A percentile compares a stretch with the other conserved stretches of the same genome.
Conservation (phyloP, 2,329 filamentous ascomycete species). For the Sporothrix brasiliensis region DNA sequence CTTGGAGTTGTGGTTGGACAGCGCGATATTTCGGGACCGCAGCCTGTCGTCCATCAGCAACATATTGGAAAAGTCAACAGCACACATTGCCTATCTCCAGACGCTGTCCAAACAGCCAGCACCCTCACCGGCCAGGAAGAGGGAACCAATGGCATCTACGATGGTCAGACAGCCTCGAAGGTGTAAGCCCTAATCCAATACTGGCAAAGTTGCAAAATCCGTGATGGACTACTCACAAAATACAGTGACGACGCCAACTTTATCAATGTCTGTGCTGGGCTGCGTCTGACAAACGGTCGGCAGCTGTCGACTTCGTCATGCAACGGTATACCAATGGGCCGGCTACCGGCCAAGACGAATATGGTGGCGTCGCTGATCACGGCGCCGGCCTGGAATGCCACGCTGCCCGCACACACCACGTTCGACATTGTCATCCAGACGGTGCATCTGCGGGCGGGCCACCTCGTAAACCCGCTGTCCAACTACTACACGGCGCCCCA, state of each 20-base stretch:
- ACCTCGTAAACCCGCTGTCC: constrained; percentile 56
- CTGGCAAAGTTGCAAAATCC: too few relatives aligned
- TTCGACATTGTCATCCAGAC: constrained; percentile 56
- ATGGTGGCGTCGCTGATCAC: constrained; percentile 61
- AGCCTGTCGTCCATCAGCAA: not conserved
- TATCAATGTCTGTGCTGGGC: constrained; percentile 62
- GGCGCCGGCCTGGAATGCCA: constrained; percentile 49
- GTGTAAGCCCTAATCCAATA: constrained; percentile 45
- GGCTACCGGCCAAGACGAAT: constrained; percentile 53
- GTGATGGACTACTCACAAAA: not conserved
- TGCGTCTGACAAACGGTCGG: constrained; percentile 58
- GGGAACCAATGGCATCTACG: constrained; percentile 39
- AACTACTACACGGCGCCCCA: constrained; percentile 62
- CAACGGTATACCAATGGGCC: constrained; percentile 62
- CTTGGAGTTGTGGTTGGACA: not conserved
- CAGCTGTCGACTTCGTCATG: constrained; percentile 56
- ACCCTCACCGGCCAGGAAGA: constrained; percentile 46
- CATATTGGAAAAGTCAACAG: not conserved
- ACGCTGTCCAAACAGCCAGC: constrained; percentile 50
- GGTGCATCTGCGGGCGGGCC: constrained; percentile 54
- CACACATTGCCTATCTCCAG: constrained; percentile 42
- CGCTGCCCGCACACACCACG: constrained; percentile 45
- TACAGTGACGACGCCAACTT: constrained; percentile 52
- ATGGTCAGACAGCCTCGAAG: constrained; percentile 47
- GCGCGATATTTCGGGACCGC: not conserved